Conservation (phyloP, 176 grass and related monocot species). For the Carex cristatella region DNA sequence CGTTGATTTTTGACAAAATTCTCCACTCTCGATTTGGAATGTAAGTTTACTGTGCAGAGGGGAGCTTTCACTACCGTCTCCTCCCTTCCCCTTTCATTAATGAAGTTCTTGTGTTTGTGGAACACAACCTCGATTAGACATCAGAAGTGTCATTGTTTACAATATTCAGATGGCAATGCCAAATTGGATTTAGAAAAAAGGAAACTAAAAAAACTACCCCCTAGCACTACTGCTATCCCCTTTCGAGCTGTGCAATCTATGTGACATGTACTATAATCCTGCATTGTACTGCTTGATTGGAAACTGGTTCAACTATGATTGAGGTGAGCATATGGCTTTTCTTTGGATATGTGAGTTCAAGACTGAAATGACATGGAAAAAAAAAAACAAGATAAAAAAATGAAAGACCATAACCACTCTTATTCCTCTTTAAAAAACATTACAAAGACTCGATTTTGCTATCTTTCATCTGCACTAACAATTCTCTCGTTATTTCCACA, state of each 20-base stretch:
- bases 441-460: background rate
- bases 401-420: background rate
- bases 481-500: constrained; percentile 64
- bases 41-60: no score
- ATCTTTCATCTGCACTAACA: constrained; percentile 32
- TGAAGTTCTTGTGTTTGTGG: no score
- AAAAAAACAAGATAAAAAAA: background rate
- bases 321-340: background rate
- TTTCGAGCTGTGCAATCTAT: constrained; percentile 71
- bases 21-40: no score
- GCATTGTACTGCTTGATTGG: background rate
- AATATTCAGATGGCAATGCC: no score
- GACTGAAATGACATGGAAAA: background rate
- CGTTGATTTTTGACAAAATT: no score
- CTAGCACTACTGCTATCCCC: constrained; percentile 53
- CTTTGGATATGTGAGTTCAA: background rate
- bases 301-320: background rate
- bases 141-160: no score
- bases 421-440: background rate
- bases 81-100: no score
- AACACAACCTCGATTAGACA: no score
- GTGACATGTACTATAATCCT: background rate
- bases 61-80: no score
- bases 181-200: no score
- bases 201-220: background rate